Evolutionary conservation across 495 filamentous ascomycete genomes (phyloP).

Genomic region (Eremomyces bilateralis): DNA sequence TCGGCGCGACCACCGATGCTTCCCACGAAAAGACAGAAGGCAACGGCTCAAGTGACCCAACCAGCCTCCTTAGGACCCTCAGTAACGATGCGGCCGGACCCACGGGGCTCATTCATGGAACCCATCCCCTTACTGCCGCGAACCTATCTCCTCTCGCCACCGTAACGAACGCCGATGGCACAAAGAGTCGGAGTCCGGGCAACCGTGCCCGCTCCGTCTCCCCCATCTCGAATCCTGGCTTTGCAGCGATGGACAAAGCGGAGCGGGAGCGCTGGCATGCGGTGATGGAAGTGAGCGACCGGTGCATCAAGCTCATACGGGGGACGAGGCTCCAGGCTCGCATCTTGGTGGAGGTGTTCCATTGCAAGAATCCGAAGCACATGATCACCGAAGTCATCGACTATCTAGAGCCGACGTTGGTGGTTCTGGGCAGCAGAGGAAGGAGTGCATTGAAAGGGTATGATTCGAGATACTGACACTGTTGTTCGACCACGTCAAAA

Average conservation of each 20-base stretch:
- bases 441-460: conserved; percentile 85
- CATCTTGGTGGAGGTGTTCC: conserved; percentile 83
- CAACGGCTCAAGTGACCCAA: conserved; percentile 43
- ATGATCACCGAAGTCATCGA: conserved; percentile 47
- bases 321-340: conserved; percentile 82
- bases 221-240: conserved; percentile 5
- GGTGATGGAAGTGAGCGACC: conserved; percentile 51
- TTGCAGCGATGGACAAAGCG: conserved; percentile 16
- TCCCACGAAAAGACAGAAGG: no score
- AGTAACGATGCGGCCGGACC: conserved; percentile 6
- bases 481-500: no score
- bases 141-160: not conserved
- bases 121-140: not conserved
- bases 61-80: conserved; percentile 21
- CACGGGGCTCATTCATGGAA: not conserved
- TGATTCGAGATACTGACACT: no score
- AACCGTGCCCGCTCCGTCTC: conserved; percentile 6
- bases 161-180: not conserved
- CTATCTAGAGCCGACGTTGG: conserved; percentile 72
- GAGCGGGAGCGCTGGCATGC: conserved; percentile 63
- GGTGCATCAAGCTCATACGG: conserved; percentile 61
- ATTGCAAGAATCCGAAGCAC: conserved; percentile 73
- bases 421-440: conserved; percentile 76
- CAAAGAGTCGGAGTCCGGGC: not conserved
- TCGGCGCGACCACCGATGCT: conserved; percentile 27